These are phyloP conservation scores for Calcarisporium arbuscula DNA, from an alignment of 2,329 filamentous ascomycete genomes.

Conservation along the genomic window DNA sequence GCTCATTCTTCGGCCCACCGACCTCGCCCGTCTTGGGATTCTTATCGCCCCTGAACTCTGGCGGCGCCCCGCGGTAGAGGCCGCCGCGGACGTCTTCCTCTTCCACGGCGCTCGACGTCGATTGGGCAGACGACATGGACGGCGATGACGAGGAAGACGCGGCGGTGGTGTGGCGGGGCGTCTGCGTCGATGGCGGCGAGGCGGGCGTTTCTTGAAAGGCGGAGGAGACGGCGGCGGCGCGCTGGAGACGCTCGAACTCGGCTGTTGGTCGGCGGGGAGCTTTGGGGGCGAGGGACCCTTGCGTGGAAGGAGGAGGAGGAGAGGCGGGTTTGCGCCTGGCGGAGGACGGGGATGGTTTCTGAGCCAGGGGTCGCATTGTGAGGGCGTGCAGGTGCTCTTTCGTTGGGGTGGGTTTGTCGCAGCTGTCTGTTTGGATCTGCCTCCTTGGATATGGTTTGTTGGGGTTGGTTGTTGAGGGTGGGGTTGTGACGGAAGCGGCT, in stretches of 20 bases:
- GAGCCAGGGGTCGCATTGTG: not conserved
- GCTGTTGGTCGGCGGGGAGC: slow-evolving; percentile 85
- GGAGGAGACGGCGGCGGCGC: slow-evolving; percentile 43
- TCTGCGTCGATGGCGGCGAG: slow-evolving; percentile 17
- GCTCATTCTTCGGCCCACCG: slow-evolving; percentile 96
- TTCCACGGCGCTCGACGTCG: too few species aligned
- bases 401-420: too few species aligned
- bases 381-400: slow-evolving; percentile 12
- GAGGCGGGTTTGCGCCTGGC: slow-evolving; percentile 15
- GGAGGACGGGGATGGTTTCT: slow-evolving; percentile 2
- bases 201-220: slow-evolving; percentile 27
- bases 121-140: too few species aligned
- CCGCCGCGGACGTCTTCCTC: too few species aligned
- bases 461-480: too few species aligned
- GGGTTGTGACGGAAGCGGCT: too few species aligned
- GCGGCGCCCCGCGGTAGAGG: slow-evolving; percentile 67
- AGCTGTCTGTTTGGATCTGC: too few species aligned
- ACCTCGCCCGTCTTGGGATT: slow-evolving; percentile 95
- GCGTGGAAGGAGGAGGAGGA: slow-evolving; percentile 38
- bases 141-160: too few species aligned
- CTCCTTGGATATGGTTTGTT: too few species aligned
- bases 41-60: slow-evolving; percentile 86
- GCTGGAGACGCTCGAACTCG: slow-evolving; percentile 82
- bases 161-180: slow-evolving; percentile 13
- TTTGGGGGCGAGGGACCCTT: slow-evolving; percentile 72